Percentiles rank a stretch among this genome's conserved stretches.
These are phyloP conservation scores for Globisporangium cederbergense DNA, from an alignment of 352 stramenopile genomes.

Conservation along the genomic window DNA sequence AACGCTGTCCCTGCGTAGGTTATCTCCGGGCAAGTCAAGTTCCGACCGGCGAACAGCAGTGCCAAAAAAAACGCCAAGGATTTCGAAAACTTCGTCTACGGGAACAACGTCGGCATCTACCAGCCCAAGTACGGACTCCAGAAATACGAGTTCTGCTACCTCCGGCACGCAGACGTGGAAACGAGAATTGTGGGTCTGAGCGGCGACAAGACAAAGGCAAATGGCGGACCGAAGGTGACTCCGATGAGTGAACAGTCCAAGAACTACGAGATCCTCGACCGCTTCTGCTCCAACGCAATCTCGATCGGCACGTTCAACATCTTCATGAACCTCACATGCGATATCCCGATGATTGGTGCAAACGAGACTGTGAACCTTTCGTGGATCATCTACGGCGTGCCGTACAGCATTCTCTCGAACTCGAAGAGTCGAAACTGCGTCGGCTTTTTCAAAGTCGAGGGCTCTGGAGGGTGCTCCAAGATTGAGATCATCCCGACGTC, in stretches of 20 bases:
- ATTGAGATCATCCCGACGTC: conserved; percentile 55
- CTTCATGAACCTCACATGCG: conserved; percentile 62
- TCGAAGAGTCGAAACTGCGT: conserved; percentile 49
- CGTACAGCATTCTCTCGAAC: conserved; percentile 45
- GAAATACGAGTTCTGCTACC: conserved; percentile 56
- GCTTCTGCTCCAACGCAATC: conserved; percentile 47
- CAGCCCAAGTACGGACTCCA: conserved; percentile 63
- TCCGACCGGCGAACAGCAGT: conserved; percentile 44
- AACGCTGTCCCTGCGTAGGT: conserved; percentile 19
- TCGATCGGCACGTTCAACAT: conserved; percentile 61
- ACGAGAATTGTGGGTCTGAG: conserved; percentile 23
- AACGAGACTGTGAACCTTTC: conserved; percentile 47
- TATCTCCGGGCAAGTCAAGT: conserved; percentile 45
- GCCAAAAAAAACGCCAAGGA: conserved; percentile 18
- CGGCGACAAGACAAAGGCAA: conserved; percentile 19
- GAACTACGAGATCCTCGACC: conserved; percentile 45
- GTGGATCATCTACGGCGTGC: conserved; percentile 52
- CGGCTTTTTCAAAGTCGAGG: conserved; percentile 50
- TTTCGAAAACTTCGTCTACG: conserved; percentile 43
- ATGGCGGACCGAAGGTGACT: conserved; percentile 20
- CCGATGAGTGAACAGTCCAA: conserved; percentile 9
- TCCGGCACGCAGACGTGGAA: conserved; percentile 36
- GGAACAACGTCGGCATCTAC: conserved; percentile 56
- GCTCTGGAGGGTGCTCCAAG: conserved; percentile 26
- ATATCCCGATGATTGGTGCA: conserved; percentile 37